phyloP scores from a whole-genome alignment of 169 alveolate genomes.

The Besnoitia besnoiti region DNA sequence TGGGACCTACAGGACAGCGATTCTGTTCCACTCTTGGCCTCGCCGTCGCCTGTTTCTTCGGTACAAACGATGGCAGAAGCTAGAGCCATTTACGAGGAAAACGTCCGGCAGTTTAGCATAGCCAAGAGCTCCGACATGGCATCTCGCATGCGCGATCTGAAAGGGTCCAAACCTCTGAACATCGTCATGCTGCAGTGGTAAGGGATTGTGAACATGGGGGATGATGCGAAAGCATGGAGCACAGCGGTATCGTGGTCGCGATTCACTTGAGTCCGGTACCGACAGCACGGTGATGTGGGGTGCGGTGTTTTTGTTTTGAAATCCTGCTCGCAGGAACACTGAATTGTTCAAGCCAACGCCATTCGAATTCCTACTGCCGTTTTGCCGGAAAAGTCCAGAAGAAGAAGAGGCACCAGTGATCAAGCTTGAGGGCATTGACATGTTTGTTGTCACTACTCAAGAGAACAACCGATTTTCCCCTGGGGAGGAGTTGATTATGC shows the following conservation, averaged over 20 bases:
- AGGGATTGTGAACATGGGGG: too few species aligned
- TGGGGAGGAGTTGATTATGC: neutral
- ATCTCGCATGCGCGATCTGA: neutral
- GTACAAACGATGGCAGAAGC: too few species aligned
- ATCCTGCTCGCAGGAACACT: neutral
- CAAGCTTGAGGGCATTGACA: neutral
- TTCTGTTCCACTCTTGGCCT: too few species aligned
- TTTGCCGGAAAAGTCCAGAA: neutral
- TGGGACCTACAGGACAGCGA: too few species aligned
- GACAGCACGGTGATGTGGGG: neutral
- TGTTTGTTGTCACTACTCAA: neutral
- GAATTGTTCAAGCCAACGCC: slow-evolving; percentile 17
- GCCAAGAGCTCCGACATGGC: neutral
- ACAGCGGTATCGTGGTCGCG: too few species aligned
- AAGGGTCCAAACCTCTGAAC: neutral
- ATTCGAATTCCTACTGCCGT: neutral
- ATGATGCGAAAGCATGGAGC: too few species aligned
- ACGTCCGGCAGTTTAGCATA: neutral
- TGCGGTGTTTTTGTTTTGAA: neutral
- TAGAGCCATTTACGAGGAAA: neutral
- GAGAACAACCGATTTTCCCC: slow-evolving; percentile 19
- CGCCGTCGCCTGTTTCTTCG: too few species aligned
- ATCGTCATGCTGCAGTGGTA: neutral
- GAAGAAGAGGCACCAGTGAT: neutral
- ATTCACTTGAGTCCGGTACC: too few species aligned